Base-by-base conservation (phyloP, 2,329 filamentous ascomycete species). In the Neobulgaria alba region DNA sequence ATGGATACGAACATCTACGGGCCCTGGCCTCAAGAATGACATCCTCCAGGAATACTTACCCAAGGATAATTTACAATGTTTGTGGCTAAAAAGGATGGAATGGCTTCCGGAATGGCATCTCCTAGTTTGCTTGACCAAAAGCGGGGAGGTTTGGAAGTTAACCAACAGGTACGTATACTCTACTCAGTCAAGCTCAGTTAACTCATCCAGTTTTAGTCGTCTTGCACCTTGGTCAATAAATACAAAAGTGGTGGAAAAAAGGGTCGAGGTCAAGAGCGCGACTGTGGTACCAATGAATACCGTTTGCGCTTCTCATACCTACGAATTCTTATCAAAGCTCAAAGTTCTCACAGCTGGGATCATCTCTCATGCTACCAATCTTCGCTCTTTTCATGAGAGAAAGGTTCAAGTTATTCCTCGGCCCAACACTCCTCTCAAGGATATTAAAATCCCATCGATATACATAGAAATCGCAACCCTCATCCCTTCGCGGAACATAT, bases 71-170 rank as follows among this genome's bases (percentile, higher is more conserved):
- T 77, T 29, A 26, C 23, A 21, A 33, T 80, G 42, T 68, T 75
- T 26, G 12, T 84, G 88, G 65, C 79, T 93, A 48, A 76, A 72
- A 53, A 80, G 79, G 53, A 67, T 68, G 43, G 77, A 75, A n/a
- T 94, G 89, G 85, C 71, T 70, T 8, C 58, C 72, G 10, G 67
- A 73, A 38, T 95, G 86, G 85, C 76, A 80, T 47, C 65, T 93
- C 29, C 79, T 80, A 49, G 72, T 83, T 33, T 77, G 78, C 38
- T 71, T 87, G 58, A 79, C 81, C 57, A 69, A 84, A 56, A 71
- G 72, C 54, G 85, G 85, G 39, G 85, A 92, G 57, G 73, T 72
- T 46, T 94, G 85, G 85, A 89, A 82, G 78, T 66, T 89, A 45
- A 67, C 86, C 39, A 73, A 82, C 60, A 61, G 76, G 71, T 79